phyloP scores from a whole-genome alignment of 495 filamentous ascomycete species.

The Letharia columbiana region DNA sequence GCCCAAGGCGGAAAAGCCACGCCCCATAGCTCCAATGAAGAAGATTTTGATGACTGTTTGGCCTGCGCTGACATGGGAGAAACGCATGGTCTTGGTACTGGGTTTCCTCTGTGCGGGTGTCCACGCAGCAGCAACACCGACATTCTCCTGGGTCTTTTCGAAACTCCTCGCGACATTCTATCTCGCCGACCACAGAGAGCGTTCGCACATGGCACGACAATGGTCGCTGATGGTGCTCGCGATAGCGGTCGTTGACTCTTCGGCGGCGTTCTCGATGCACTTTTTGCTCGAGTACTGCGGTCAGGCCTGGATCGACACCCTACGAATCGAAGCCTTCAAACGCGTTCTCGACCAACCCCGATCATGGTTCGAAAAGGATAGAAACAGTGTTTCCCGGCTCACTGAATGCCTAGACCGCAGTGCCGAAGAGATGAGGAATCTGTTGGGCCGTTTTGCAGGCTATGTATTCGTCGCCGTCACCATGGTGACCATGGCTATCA shows the following conservation, averaged over 20 bases:
- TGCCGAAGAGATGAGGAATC: constrained; percentile 77
- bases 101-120: constrained; percentile 54
- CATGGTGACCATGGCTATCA: constrained; percentile 57
- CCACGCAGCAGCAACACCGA: constrained; percentile 62
- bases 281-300: constrained; percentile 62
- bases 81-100: constrained; percentile 48
- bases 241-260: constrained; percentile 57
- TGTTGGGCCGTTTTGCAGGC: constrained; percentile 70
- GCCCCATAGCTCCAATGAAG: constrained; percentile 33
- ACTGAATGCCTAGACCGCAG: constrained; percentile 68
- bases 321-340: constrained; percentile 59
- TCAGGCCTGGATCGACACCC: constrained; percentile 69
- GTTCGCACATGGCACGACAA: constrained; percentile 40
- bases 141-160: constrained; percentile 71
- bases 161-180: constrained; percentile 66
- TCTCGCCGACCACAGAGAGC: constrained; percentile 32
- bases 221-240: constrained; percentile 66
- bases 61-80: constrained; percentile 48
- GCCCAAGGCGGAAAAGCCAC: not conserved
- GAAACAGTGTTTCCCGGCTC: constrained; percentile 55
- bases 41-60: constrained; percentile 66
- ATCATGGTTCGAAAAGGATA: constrained; percentile 71
- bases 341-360: constrained; percentile 71
- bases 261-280: constrained; percentile 55
- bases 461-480: constrained; percentile 53